These are phyloP conservation scores for Neopestalotiopsis clavispora DNA, from an alignment of 2,329 filamentous ascomycete species.

Conservation along the genomic window DNA sequence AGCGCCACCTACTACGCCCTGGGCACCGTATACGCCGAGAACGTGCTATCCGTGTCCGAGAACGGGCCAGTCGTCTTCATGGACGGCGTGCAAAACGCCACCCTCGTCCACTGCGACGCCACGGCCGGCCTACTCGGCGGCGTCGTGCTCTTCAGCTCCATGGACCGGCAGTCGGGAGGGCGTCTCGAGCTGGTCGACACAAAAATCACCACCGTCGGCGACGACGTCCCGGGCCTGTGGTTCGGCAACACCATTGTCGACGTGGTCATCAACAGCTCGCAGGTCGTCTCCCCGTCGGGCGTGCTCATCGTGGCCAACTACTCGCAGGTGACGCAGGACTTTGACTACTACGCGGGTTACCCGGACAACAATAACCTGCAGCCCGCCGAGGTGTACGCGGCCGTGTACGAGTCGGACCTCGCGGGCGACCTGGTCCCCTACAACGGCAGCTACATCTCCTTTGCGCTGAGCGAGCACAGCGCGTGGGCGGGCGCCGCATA, in stretches of 20 bases:
- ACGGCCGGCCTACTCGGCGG: conserved; percentile 11
- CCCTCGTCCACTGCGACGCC: conserved; percentile 6
- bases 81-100: conserved; percentile 14
- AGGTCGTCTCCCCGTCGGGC: background rate
- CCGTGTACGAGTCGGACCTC: background rate
- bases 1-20: conserved; percentile 16
- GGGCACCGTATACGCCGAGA: conserved; percentile 9
- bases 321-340: conserved; percentile 11
- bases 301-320: conserved; percentile 15
- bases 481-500: conserved; percentile 5
- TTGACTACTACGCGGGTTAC: conserved; percentile 14
- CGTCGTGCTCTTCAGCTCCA: conserved; percentile 13
- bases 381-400: conserved; percentile 7
- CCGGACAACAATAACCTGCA: conserved; percentile 10
- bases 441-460: conserved; percentile 14
- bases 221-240: conserved; percentile 13
- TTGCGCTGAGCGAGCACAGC: conserved; percentile 1
- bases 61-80: background rate
- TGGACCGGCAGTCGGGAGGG: background rate
- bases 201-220: conserved; percentile 14
- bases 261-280: conserved; percentile 7
- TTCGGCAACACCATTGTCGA: conserved; percentile 16
- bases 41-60: conserved; percentile 5
- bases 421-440: conserved; percentile 7
- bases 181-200: conserved; percentile 13